A percentile compares a stretch with the other conserved stretches of the same genome.
These are phyloP conservation scores for Colletotrichum orchidophilum DNA, from an alignment of 2,329 filamentous ascomycete species.

Conservation along the genomic window DNA sequence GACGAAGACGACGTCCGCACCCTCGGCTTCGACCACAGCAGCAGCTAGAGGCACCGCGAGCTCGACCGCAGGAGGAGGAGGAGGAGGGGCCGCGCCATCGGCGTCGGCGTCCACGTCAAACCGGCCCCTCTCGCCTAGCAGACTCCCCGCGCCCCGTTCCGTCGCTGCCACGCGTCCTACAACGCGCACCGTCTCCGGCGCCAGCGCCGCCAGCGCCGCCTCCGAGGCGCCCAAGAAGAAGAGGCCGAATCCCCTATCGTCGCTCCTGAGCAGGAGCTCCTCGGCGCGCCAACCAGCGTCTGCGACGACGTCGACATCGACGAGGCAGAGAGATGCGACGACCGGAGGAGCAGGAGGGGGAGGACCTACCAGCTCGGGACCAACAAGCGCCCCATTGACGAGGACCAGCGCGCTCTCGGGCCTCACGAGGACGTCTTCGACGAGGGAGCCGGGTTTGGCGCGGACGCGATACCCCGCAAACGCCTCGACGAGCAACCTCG, in stretches of 20 bases:
- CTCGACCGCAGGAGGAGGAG: neutral
- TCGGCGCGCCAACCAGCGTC: constrained; percentile 14
- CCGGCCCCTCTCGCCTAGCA: constrained; percentile 25
- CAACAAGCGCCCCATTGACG: neutral
- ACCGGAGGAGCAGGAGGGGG: neutral
- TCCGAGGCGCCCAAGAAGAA: constrained; percentile 31
- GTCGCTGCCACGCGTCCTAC: constrained; percentile 4
- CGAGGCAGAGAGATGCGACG: constrained; percentile 10
- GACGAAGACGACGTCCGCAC: neutral
- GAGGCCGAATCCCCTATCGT: constrained; percentile 11
- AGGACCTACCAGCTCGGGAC: neutral
- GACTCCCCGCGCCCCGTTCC: constrained; percentile 25
- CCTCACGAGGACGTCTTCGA: constrained; percentile 16
- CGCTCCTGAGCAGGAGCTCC: constrained; percentile 3
- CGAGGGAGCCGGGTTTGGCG: neutral
- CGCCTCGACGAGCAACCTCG: constrained; percentile 38
- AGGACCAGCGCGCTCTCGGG: neutral
- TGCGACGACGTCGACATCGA: neutral
- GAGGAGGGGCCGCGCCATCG: neutral
- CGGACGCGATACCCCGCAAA: constrained; percentile 29
- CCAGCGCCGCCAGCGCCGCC: constrained; percentile 14
- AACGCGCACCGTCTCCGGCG: constrained; percentile 28
- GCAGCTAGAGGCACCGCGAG: neutral
- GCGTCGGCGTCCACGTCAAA: neutral
- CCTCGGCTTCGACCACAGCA: neutral